Percentiles rank a stretch among this genome's conserved stretches.
Conservation (phyloP, 73 alveolate species). For the Tetrahymena borealis region DNA sequence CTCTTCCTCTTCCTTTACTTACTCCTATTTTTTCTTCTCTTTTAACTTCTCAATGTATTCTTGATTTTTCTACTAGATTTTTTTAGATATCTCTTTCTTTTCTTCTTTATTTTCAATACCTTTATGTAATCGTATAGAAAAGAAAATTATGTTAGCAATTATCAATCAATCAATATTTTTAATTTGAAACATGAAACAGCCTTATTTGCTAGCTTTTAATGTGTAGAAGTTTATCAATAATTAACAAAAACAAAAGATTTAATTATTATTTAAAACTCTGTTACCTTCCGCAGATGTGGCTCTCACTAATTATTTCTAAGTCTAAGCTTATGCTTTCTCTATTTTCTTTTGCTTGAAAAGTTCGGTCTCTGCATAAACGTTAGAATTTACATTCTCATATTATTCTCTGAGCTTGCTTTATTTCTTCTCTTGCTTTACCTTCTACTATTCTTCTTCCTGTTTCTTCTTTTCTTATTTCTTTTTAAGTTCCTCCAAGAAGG, state of each 20-base stretch:
- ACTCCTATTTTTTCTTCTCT: background rate
- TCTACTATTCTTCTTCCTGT: conserved; percentile 14
- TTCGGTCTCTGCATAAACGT: background rate
- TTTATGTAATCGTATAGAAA: background rate
- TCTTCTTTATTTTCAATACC: background rate
- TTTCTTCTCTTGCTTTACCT: conserved; percentile 10
- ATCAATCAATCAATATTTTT: too few relatives aligned
- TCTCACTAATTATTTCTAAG: background rate
- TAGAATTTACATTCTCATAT: background rate
- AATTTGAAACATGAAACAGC: too few relatives aligned
- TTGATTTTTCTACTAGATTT: background rate
- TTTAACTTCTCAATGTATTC: conserved; percentile 14
- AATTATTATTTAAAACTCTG: background rate
- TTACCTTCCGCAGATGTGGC: background rate
- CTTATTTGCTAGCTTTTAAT: too few relatives aligned
- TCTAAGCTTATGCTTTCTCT: background rate
- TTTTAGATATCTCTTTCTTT: background rate
- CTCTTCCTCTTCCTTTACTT: conserved; percentile 24
- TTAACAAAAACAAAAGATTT: background rate
- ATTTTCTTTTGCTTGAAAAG: background rate
- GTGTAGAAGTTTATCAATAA: background rate
- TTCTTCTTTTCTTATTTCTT: background rate
- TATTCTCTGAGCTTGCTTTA: conserved; percentile 7
- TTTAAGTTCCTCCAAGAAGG: conserved; percentile 17
- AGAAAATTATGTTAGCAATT: background rate